These are phyloP conservation scores for Cutaneotrichosporon spelunceum DNA, from an alignment of 1,284 basidiomycete genomes.

Conservation along the genomic window DNA sequence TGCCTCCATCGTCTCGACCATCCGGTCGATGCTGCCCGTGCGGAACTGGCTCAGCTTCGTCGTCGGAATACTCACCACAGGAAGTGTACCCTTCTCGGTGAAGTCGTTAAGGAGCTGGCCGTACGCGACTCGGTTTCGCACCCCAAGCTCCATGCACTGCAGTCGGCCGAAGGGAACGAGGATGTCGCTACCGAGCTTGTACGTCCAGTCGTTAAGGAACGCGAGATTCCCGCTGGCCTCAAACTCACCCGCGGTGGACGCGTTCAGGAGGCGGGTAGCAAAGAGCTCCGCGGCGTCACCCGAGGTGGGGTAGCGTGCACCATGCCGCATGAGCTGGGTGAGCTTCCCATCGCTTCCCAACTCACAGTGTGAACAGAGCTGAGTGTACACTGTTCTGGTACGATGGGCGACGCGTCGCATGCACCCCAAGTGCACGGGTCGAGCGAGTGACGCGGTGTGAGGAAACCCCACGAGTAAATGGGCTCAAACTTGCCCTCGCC, in stretches of 20 bases:
- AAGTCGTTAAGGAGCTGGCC: conserved; percentile 78
- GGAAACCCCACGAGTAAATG: conserved; percentile 74
- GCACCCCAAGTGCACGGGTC: conserved; percentile 66
- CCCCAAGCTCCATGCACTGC: conserved; percentile 49
- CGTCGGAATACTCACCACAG: conserved; percentile 21
- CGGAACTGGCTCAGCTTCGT: conserved; percentile 61
- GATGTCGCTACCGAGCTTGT: conserved; percentile 53
- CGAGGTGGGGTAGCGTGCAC: conserved; percentile 49
- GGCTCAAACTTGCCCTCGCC: conserved; percentile 60
- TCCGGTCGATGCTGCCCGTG: conserved; percentile 72
- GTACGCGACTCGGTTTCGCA: conserved; percentile 59
- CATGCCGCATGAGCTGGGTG: conserved; percentile 62
- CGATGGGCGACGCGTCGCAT: conserved; percentile 62
- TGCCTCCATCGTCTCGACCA: conserved; percentile 76
- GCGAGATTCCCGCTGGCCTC: conserved; percentile 44
- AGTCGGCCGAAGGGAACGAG: conserved; percentile 54
- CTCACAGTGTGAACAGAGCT: conserved; percentile 61
- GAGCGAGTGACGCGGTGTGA: conserved; percentile 79
- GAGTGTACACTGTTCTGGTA: conserved; percentile 65
- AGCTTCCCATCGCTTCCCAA: too few species aligned
- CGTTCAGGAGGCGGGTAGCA: conserved; percentile 38
- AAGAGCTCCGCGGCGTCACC: conserved; percentile 37
- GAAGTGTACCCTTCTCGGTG: conserved; percentile 50
- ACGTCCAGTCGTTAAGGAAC: conserved; percentile 54
- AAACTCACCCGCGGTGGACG: conserved; percentile 30